Percentiles rank a stretch among this genome's conserved stretches.
Evolutionary conservation across 129 eudicot species (phyloP).

Genomic region (Artemisia argyi): DNA sequence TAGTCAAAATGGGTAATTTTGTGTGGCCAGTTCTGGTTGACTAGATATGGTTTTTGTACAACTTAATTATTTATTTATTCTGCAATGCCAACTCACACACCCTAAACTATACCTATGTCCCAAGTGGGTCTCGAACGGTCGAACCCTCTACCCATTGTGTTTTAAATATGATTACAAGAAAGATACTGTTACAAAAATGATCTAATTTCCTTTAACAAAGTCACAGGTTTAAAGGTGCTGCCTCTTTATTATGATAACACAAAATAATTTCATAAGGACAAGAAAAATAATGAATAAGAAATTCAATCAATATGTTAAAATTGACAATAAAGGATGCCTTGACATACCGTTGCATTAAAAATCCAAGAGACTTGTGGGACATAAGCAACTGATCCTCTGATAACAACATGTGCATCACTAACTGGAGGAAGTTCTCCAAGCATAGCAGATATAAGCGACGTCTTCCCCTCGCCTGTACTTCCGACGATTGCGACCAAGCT

Average conservation of each 20-base stretch:
- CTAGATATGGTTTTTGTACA: too few species aligned
- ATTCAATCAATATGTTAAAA: background rate
- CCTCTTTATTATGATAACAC: background rate
- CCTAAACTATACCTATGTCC: too few species aligned
- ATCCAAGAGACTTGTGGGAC: slow-evolving; percentile 98
- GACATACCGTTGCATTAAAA: slow-evolving; percentile 89
- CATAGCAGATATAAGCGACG: slow-evolving; percentile 93
- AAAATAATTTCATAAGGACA: slow-evolving; percentile 64
- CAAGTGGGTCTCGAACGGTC: too few species aligned
- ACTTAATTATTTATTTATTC: too few species aligned
- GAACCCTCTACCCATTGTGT: too few species aligned
- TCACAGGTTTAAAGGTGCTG: background rate
- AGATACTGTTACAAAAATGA: background rate
- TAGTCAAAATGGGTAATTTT: too few species aligned
- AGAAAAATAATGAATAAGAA: slow-evolving; percentile 17
- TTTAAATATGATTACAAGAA: too few species aligned
- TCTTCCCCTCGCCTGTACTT: slow-evolving; percentile 97
- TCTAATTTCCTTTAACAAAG: background rate
- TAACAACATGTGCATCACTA: slow-evolving; percentile 54
- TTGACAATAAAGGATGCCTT: too few species aligned
- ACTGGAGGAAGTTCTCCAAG: slow-evolving; percentile 92
- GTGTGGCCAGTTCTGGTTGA: too few species aligned
- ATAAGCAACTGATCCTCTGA: slow-evolving; percentile 92
- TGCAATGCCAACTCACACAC: too few species aligned
- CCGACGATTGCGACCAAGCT: slow-evolving; percentile 88